phyloP scores from a whole-genome alignment of 306 rosid species.

The Rubus idaeus region DNA sequence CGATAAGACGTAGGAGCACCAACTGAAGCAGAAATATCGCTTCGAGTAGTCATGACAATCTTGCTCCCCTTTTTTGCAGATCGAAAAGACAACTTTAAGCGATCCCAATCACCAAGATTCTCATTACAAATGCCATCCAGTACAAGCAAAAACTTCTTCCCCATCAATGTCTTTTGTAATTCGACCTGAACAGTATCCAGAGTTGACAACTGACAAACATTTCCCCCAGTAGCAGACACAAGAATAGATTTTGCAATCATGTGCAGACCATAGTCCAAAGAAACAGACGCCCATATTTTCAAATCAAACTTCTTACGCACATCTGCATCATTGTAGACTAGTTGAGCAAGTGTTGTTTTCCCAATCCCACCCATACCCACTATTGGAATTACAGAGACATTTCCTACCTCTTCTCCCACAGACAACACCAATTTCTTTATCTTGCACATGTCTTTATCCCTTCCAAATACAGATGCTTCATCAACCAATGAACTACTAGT shows the following conservation, averaged over 20 bases:
- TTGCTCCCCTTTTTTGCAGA: not conserved
- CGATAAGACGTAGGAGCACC: not conserved
- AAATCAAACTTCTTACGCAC: conserved; percentile 10
- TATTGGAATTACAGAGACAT: conserved; percentile 10
- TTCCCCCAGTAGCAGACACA: not conserved
- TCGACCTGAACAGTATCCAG: not conserved
- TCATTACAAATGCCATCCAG: conserved; percentile 22
- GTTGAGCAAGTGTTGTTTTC: conserved; percentile 34
- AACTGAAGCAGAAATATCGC: not conserved
- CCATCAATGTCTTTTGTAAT: not conserved
- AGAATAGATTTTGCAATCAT: not conserved
- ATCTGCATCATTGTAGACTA: conserved; percentile 27
- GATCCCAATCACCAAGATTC: conserved; percentile 10
- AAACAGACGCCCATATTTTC: conserved; percentile 31
- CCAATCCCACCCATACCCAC: conserved; percentile 31
- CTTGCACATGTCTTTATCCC: not conserved
- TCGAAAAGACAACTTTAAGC: not conserved
- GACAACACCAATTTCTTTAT: not conserved
- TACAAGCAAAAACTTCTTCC: conserved; percentile 17
- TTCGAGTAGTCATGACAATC: conserved; percentile 10
- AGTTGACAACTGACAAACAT: too few species aligned
- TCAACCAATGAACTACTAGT: conserved; percentile 14
- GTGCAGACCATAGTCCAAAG: not conserved
- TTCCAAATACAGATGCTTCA: conserved; percentile 18
- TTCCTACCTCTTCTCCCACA: not conserved